Base-by-base conservation (phyloP, 2,329 filamentous ascomycete genomes). In the Talaromyces sp. region DNA sequence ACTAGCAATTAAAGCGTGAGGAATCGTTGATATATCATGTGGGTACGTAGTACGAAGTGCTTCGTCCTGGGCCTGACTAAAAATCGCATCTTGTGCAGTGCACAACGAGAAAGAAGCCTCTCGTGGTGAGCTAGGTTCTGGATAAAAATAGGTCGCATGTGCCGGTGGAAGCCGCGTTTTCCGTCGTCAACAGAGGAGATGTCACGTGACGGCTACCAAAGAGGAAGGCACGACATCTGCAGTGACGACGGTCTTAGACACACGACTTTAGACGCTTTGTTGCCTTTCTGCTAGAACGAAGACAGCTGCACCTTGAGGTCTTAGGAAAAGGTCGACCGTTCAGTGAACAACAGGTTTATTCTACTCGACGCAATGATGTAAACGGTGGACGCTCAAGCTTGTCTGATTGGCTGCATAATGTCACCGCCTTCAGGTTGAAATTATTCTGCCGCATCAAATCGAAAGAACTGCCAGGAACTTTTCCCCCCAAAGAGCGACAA, bases 381-480 rank as follows among this genome's bases (percentile, higher is more conserved):
- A 10, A 47, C 10, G 18, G 8, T 27, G n/a, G 44, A 23, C 10
- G 44, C 18, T 47, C 1, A 23, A 47, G 18, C n/a, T 47, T 9
- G 3, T 53, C 27, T 53, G 27, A 53, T 53, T 53, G 50, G 50
- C 5, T 18, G 2, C 14, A 16, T 12, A 2, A 12, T 16, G 23
- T 30, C 57, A 69, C 68, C 69, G 69, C 69, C 61, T 64, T 65
- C 12, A 5, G 12, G 36, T 56, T 30, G 62, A 62, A 62, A 59
- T 64, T 62, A 64, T 64, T 64, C 52, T 64, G 62, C 60, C 62
- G 34, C 10, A 33, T n/a, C 28, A 42, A 33, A 59, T 53, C 12
- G 56, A 58, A 23, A 44, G 36, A 28, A 31, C 28, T 14, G 23
- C 40, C 9, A 50, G 52, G 33, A 10, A 3, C 4, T 4, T 23